Conservation (phyloP, 495 filamentous ascomycete genomes). For the Beverwykella pulmonaria region DNA sequence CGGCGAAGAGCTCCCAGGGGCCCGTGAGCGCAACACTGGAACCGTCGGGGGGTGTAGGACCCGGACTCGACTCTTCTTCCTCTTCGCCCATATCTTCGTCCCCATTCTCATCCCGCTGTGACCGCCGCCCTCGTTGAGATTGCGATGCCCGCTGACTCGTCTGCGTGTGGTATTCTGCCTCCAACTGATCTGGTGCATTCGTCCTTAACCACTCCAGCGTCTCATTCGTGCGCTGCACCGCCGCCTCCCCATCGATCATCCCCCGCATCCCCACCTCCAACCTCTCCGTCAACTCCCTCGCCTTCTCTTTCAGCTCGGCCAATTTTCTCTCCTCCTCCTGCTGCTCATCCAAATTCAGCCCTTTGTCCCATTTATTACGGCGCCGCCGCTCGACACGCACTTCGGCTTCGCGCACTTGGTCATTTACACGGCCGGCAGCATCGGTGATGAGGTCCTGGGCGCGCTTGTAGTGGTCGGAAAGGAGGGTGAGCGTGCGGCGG, state of each 20-base stretch:
- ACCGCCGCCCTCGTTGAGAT: constrained; percentile 11
- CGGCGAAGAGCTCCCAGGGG: constrained; percentile 36
- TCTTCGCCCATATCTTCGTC: constrained; percentile 32
- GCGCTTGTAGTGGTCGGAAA: constrained; percentile 35
- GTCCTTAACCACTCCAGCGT: constrained; percentile 14
- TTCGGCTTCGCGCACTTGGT: constrained; percentile 33
- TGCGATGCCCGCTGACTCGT: constrained; percentile 28
- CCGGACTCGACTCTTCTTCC: constrained; percentile 28
- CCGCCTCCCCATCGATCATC: constrained; percentile 42
- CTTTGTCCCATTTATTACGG: constrained; percentile 22
- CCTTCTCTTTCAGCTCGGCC: constrained; percentile 37
- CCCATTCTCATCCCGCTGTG: constrained; percentile 18
- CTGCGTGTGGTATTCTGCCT: constrained; percentile 17
- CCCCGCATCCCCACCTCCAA: constrained; percentile 47
- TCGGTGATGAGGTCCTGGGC: constrained; percentile 30
- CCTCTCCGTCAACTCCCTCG: constrained; percentile 43
- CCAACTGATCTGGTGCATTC: constrained; percentile 10
- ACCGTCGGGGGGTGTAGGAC: constrained; percentile 19
- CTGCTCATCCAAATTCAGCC: constrained; percentile 18
- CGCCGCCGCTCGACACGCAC: constrained; percentile 23
- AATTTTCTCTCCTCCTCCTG: constrained; percentile 27
- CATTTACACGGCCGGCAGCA: constrained; percentile 42
- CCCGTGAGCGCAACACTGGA: constrained; percentile 23
- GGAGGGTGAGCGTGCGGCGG: constrained; percentile 12
- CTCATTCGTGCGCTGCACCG: constrained; percentile 33